Evolutionary conservation across 78 protist species (phyloP), one percentile per base, ranked within the genome.

Genomic region (Blattamonas nauphoetae): DNA sequence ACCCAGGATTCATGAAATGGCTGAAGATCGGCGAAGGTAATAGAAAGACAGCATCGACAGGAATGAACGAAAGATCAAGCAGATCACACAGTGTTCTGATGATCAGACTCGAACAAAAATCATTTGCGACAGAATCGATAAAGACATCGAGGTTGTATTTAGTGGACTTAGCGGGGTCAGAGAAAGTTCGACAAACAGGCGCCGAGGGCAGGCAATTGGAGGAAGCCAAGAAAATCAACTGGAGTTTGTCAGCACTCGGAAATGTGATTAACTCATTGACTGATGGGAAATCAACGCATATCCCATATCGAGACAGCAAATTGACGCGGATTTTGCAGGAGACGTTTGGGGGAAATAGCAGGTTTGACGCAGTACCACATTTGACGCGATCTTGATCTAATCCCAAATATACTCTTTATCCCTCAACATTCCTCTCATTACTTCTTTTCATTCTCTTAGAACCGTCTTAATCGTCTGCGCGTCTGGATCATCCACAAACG

Each of bases 91-190:
- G 87, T 11, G 38, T 88, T 42, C 38, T 83, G 2, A 88, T 88
- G 1, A 1, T 88, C n/a, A 77, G 55, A 1, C 21, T 88, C 41
- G 2, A n/a, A 29, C 45, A 83, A 42, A 42, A 2, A 21, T 29
- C 29, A 35, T 6, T 1, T 5, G 41, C 6, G 11, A 79, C 83
- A 21, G 43, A 6, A 4, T n/a, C 45, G 4, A 5, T 33, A 36
- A 79, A 79, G 21, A 33, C 83, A 21, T 4, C 42, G 6, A 78
- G 45, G 80, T n/a, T 82, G 78, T 80, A 78, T 33, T 35, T 80
- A 21, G 90, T 88, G 34, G 90, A 88, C 45, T 44, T 88, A 32
- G 90, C 90, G 0, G 90, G 90, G 41, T 82, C 87, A 1, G 90
- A 88, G 45, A 87, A 79, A n/a, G 44, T 85, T 1, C 42, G 45